A percentile compares a stretch with the other conserved stretches of the same genome.
Conservation (phyloP, 2,329 filamentous ascomycete genomes). For the Hymenoscyphus albidus region DNA sequence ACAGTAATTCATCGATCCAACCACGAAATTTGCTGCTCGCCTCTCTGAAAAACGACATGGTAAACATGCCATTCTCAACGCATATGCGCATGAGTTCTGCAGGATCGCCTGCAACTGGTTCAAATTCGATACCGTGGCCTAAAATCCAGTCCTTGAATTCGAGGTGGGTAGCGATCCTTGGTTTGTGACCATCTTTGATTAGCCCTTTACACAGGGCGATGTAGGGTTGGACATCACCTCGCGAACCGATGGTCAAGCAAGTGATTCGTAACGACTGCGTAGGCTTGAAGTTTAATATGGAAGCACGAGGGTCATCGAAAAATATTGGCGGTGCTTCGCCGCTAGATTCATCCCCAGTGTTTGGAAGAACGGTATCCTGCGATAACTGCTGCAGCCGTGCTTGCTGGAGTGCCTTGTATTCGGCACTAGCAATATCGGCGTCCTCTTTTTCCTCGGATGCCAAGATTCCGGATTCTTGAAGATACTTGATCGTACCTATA, state of each 20-base stretch:
- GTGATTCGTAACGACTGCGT: conserved; percentile 75
- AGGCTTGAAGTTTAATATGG: conserved; percentile 88
- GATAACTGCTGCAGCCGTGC: conserved; percentile 57
- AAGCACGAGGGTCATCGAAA: conserved; percentile 85
- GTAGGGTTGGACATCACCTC: conserved; percentile 95
- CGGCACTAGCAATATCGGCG: conserved; percentile 71
- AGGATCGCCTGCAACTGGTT: conserved; percentile 82
- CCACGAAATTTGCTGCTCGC: conserved; percentile 82
- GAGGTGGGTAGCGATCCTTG: conserved; percentile 83
- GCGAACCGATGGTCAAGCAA: conserved; percentile 91
- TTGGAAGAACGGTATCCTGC: conserved; percentile 49
- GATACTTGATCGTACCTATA: conserved; percentile 67
- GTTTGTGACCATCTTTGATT: conserved; percentile 78
- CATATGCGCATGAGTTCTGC: conserved; percentile 93
- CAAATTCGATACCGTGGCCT: conserved; percentile 91
- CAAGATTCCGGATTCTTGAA: conserved; percentile 66
- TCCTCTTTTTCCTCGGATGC: conserved; percentile 65
- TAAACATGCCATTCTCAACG: conserved; percentile 97
- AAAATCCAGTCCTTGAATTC: conserved; percentile 90
- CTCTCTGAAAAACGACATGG: conserved; percentile 82
- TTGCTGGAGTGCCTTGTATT: conserved; percentile 75
- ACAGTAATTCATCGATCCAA: conserved; percentile 90
- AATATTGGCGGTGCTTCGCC: conserved; percentile 68
- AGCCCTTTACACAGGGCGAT: conserved; percentile 93
- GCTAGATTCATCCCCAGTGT: conserved; percentile 42